Conservation (phyloP, 2,329 filamentous ascomycete genomes). For the Trichothecium roseum region DNA sequence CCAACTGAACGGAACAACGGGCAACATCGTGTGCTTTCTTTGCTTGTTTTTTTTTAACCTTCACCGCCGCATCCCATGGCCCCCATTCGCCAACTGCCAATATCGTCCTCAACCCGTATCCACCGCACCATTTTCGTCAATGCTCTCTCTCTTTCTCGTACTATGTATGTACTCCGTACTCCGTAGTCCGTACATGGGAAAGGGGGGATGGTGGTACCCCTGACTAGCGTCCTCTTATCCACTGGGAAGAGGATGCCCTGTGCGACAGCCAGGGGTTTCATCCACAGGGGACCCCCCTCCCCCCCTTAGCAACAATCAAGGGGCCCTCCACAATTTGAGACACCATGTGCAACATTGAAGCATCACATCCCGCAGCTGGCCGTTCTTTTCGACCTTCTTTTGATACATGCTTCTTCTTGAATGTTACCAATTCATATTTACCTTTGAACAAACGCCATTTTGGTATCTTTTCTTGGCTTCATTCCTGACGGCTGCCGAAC, state of each 20-base stretch:
- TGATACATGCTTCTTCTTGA: constrained; percentile 3
- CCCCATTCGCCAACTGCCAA: not conserved
- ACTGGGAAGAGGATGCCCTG: too few relatives aligned
- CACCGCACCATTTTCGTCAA: too few relatives aligned
- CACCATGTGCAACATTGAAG: constrained; percentile 17
- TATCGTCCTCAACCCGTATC: too few relatives aligned
- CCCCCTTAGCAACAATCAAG: constrained; percentile 12
- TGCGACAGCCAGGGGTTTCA: constrained; percentile 3
- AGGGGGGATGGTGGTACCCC: too few relatives aligned
- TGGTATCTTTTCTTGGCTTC: not conserved
- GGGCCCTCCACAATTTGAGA: constrained; percentile 20
- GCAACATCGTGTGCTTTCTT: too few relatives aligned
- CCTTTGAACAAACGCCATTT: too few relatives aligned
- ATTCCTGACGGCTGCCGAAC: too few relatives aligned
- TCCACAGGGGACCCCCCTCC: constrained; percentile 2
- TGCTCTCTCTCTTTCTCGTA: too few relatives aligned
- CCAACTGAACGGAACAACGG: too few relatives aligned
- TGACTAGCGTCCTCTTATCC: not conserved
- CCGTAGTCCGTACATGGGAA: too few relatives aligned
- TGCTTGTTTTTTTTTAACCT: not conserved
- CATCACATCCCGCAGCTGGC: not conserved
- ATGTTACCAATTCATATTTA: constrained; percentile 5
- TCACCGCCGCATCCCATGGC: not conserved
- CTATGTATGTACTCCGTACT: too few relatives aligned
- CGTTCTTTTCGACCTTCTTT: not conserved